phyloP scores from a whole-genome alignment of 805 yeast species.

The Suhomyces sp. region DNA sequence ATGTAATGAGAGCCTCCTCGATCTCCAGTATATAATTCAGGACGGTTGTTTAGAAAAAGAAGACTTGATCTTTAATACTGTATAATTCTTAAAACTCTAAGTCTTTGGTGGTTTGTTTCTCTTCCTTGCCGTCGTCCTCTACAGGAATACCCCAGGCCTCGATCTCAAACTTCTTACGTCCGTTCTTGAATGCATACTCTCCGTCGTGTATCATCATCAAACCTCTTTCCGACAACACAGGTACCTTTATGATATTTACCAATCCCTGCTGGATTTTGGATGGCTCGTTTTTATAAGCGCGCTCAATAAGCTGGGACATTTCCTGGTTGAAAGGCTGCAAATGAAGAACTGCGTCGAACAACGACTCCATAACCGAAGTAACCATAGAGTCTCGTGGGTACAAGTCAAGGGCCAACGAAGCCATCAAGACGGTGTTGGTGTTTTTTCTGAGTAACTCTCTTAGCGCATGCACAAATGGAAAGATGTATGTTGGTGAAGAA shows the following conservation, averaged over 20 bases:
- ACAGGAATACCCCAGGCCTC: slow-evolving; percentile 98
- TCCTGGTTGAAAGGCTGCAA: slow-evolving; percentile 81
- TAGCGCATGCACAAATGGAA: slow-evolving; percentile 62
- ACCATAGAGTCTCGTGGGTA: slow-evolving; percentile 53
- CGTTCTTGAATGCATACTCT: slow-evolving; percentile 84
- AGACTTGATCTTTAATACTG: too few species aligned
- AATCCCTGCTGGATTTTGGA: slow-evolving; percentile 82
- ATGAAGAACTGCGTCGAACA: slow-evolving; percentile 67
- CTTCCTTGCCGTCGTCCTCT: slow-evolving; percentile 62
- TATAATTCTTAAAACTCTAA: slow-evolving; percentile 32
- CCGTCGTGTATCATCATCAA: slow-evolving; percentile 70
- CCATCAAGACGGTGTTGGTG: slow-evolving; percentile 46
- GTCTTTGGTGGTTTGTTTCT: slow-evolving; percentile 28
- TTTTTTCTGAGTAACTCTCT: slow-evolving; percentile 49
- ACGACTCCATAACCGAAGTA: slow-evolving; percentile 50
- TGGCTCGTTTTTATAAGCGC: slow-evolving; percentile 69
- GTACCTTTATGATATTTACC: slow-evolving; percentile 70
- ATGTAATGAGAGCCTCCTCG: too few species aligned
- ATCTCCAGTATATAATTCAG: background rate
- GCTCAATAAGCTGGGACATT: slow-evolving; percentile 62
- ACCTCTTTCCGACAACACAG: slow-evolving; percentile 72
- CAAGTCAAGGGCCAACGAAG: slow-evolving; percentile 63
- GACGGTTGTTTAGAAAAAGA: too few species aligned
- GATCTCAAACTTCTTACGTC: slow-evolving; percentile 78
- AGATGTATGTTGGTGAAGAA: slow-evolving; percentile 44